These are phyloP conservation scores for Cudoniella acicularis DNA, from an alignment of 495 filamentous ascomycete species.

Conservation along the genomic window DNA sequence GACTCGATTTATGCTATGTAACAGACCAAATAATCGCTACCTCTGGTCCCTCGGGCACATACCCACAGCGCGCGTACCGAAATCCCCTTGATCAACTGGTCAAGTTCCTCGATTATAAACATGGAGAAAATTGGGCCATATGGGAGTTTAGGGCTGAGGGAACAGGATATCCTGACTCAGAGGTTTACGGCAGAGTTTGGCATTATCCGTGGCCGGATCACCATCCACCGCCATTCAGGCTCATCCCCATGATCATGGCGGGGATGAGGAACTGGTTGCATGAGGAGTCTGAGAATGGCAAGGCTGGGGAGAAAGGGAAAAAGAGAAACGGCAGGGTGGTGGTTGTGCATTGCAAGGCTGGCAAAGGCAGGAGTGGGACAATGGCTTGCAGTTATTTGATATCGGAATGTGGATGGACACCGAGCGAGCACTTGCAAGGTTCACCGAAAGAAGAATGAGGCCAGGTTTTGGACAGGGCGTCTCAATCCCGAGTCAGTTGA, in stretches of 20 bases:
- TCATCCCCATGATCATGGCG: conserved; percentile 83
- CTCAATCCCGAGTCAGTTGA: conserved; percentile 86
- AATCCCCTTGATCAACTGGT: conserved; percentile 86
- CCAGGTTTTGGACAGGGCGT: conserved; percentile 83
- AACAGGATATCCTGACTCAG: conserved; percentile 87
- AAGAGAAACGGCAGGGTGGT: conserved; percentile 51
- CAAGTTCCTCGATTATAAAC: conserved; percentile 78
- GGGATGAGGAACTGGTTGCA: conserved; percentile 86
- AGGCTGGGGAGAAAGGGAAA: conserved; percentile 14
- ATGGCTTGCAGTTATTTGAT: conserved; percentile 85
- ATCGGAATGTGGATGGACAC: conserved; percentile 80
- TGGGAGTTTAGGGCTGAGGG: conserved; percentile 98
- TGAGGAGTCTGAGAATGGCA: conserved; percentile 40
- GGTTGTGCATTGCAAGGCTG: conserved; percentile 96
- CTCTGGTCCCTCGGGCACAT: conserved; percentile 83
- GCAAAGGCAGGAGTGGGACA: conserved; percentile 92
- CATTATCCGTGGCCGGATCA: conserved; percentile 98
- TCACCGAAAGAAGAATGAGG: conserved; percentile 86
- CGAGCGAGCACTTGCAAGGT: conserved; percentile 74
- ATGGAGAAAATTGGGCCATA: conserved; percentile 81
- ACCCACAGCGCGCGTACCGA: conserved; percentile 86
- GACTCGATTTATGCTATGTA: conserved; percentile 94
- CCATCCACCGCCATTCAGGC: conserved; percentile 87
- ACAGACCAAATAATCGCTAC: conserved; percentile 70
- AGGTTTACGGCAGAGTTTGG: conserved; percentile 76